Conservation (phyloP, 2,329 filamentous ascomycete genomes). For the Gremmenia infestans region DNA sequence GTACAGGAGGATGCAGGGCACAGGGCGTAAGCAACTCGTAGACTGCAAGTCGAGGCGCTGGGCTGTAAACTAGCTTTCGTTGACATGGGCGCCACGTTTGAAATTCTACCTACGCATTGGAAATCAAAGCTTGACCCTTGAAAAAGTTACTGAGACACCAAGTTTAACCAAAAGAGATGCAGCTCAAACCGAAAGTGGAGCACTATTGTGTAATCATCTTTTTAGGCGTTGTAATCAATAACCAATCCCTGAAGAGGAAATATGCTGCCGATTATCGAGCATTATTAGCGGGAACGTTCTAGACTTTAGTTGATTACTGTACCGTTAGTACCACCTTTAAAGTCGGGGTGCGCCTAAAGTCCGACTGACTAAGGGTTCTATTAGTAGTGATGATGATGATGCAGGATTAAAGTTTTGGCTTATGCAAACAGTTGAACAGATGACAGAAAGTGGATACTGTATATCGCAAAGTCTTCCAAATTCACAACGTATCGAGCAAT, state of each 20-base stretch:
- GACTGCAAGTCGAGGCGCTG: too few relatives aligned
- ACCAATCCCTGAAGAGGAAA: background rate
- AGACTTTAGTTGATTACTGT: background rate
- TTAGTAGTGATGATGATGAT: too few relatives aligned
- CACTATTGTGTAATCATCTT: background rate
- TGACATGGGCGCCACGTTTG: background rate
- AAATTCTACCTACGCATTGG: background rate
- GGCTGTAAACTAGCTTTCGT: background rate
- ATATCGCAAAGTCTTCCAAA: too few relatives aligned
- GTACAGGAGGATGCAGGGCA: background rate
- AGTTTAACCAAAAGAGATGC: background rate
- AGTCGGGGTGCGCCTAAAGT: background rate
- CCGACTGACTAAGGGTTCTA: too few relatives aligned
- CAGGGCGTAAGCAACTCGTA: background rate
- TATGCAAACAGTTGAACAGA: too few relatives aligned
- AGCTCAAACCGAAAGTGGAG: background rate
- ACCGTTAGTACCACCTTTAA: background rate
- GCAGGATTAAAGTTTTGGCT: too few relatives aligned
- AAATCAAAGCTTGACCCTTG: background rate
- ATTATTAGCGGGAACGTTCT: background rate
- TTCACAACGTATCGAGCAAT: too few relatives aligned
- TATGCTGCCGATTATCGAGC: background rate
- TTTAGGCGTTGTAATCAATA: background rate
- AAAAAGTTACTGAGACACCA: background rate
- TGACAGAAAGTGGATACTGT: too few relatives aligned